Conservation (phyloP, 345 rosid genomes). For the Euclidium syriacum region DNA sequence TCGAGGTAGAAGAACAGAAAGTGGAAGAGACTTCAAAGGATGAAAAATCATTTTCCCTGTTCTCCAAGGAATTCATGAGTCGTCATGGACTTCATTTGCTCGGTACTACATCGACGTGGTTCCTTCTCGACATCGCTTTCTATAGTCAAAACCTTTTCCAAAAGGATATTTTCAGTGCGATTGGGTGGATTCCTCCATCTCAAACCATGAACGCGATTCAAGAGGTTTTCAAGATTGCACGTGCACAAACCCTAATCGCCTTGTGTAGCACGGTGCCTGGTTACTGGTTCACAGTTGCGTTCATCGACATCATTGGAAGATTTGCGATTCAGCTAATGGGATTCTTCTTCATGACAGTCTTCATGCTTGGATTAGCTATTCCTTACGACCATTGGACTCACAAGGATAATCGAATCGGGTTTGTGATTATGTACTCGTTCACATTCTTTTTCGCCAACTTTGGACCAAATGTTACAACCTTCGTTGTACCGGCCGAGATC, state of each 20-base stretch:
- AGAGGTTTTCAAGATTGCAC: constrained; percentile 44
- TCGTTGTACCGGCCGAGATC: constrained; percentile 84
- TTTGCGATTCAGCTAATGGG: constrained; percentile 60
- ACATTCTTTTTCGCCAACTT: constrained; percentile 93
- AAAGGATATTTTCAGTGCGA: constrained; percentile 42
- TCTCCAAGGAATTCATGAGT: constrained; percentile 50
- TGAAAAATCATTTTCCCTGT: constrained; percentile 29
- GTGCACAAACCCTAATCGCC: constrained; percentile 47
- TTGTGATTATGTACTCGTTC: constrained; percentile 60
- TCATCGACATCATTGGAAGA: constrained; percentile 66
- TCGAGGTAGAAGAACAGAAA: constrained; percentile 17
- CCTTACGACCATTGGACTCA: constrained; percentile 64
- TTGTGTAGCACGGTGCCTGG: constrained; percentile 63
- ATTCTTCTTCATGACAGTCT: constrained; percentile 55
- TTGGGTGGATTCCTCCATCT: constrained; percentile 10
- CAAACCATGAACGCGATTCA: constrained; percentile 26
- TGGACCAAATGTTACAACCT: constrained; percentile 87
- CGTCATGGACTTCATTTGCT: constrained; percentile 67
- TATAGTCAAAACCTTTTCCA: constrained; percentile 66
- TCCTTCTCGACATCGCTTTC: constrained; percentile 60
- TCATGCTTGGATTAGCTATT: constrained; percentile 45
- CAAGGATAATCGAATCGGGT: constrained; percentile 62
- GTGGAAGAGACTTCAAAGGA: constrained; percentile 5
- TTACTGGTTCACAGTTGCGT: constrained; percentile 55
- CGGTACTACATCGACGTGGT: constrained; percentile 50